phyloP scores from a whole-genome alignment of 371 early-diverging fungal species.

The Astathelohania contejeani region DNA sequence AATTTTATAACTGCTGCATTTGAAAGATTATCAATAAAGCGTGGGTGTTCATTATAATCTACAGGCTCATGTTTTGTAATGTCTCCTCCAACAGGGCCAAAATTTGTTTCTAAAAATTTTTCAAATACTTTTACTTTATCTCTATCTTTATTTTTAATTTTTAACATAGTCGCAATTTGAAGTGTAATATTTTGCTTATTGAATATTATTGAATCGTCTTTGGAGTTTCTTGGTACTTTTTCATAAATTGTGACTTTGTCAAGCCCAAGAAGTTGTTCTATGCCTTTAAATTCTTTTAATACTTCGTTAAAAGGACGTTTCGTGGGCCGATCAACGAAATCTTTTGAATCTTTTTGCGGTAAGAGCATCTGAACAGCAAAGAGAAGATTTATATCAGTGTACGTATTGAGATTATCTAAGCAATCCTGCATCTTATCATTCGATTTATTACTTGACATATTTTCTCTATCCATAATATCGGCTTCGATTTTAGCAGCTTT shows the following conservation, averaged over 20 bases:
- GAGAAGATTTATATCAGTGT: slow-evolving; percentile 15
- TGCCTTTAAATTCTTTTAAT: slow-evolving; percentile 52
- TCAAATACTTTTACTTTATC: slow-evolving; percentile 43
- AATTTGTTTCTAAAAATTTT: slow-evolving; percentile 56
- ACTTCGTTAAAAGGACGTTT: slow-evolving; percentile 54
- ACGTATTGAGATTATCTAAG: slow-evolving; percentile 3
- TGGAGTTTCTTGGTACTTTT: neutral
- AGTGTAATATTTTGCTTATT: neutral
- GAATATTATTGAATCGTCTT: neutral
- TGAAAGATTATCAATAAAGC: slow-evolving; percentile 53
- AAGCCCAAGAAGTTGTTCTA: slow-evolving; percentile 31
- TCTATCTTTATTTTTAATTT: neutral
- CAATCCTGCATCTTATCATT: too few species aligned
- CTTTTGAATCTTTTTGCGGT: slow-evolving; percentile 56
- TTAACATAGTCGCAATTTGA: neutral
- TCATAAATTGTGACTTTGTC: neutral
- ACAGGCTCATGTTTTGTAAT: slow-evolving; percentile 40
- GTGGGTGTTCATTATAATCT: slow-evolving; percentile 45
- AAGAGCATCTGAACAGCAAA: slow-evolving; percentile 11
- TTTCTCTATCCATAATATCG: too few species aligned
- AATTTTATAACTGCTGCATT: slow-evolving; percentile 54
- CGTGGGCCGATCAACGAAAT: slow-evolving; percentile 56
- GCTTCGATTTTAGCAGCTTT: too few species aligned
- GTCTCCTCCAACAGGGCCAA: slow-evolving; percentile 54
- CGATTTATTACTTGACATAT: too few species aligned